phyloP scores from a whole-genome alignment of 1,284 basidiomycete genomes.

The Boletus semigastroideus region DNA sequence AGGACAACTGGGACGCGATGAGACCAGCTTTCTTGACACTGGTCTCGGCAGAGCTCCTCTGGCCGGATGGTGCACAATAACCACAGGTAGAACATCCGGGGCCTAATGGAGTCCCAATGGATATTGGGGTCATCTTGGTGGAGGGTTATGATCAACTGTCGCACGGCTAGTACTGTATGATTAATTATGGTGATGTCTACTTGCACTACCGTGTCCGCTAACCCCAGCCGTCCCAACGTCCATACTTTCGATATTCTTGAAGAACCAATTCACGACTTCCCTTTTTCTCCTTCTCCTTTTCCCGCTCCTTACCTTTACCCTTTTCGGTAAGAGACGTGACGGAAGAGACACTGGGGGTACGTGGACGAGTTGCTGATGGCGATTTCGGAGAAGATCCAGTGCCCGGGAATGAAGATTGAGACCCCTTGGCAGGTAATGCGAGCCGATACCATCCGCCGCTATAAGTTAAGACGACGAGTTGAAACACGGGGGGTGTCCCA shows the following conservation, averaged over 20 bases:
- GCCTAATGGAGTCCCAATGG: constrained; percentile 33
- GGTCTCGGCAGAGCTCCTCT: constrained; percentile 33
- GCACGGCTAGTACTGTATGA: background rate
- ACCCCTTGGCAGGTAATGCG: constrained; percentile 55
- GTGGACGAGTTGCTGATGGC: constrained; percentile 39
- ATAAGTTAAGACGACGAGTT: constrained; percentile 83
- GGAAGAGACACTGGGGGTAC: constrained; percentile 56
- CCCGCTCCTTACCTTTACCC: constrained; percentile 56
- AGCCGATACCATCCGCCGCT: constrained; percentile 93
- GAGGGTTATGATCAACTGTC: background rate
- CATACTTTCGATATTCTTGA: constrained; percentile 76
- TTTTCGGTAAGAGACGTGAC: constrained; percentile 50
- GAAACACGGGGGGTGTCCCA: constrained; percentile 51
- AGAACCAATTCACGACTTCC: constrained; percentile 65
- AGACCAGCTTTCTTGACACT: constrained; percentile 39
- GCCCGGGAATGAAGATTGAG: constrained; percentile 18
- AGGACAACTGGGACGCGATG: constrained; percentile 43
- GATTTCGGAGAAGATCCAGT: constrained; percentile 45
- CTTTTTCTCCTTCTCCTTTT: constrained; percentile 58
- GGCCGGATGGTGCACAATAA: constrained; percentile 41
- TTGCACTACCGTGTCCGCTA: constrained; percentile 30
- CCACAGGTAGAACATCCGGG: constrained; percentile 37
- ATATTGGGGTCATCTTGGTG: constrained; percentile 25
- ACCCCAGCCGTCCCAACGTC: constrained; percentile 85
- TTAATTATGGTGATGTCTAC: background rate